phyloP scores from a whole-genome alignment of 2,329 filamentous ascomycete genomes.

The Geosmithia flava region DNA sequence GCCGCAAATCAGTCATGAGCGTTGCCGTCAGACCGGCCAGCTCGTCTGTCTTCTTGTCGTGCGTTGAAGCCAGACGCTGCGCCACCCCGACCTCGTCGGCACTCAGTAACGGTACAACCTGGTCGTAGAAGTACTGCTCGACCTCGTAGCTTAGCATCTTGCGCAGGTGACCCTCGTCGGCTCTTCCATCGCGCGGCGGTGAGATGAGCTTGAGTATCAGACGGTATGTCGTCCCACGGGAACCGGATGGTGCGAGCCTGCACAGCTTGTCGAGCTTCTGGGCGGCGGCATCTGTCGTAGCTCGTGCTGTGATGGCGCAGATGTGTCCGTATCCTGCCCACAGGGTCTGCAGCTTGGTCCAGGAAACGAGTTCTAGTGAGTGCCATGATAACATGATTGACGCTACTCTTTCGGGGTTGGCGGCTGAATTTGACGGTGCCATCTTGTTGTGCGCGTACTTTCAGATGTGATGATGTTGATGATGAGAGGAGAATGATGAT shows the following conservation, averaged over 20 bases:
- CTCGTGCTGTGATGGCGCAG: conserved; percentile 35
- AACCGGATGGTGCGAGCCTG: conserved; percentile 2
- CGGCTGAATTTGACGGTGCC: neutral
- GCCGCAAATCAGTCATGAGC: conserved; percentile 43
- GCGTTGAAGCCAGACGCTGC: conserved; percentile 32
- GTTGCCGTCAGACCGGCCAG: conserved; percentile 34
- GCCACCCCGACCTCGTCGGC: conserved; percentile 31
- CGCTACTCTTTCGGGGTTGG: conserved; percentile 20
- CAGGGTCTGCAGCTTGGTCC: conserved; percentile 25
- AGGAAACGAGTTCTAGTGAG: conserved; percentile 24
- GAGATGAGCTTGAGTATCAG: conserved; percentile 50
- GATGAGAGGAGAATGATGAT: neutral
- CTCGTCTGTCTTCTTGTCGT: conserved; percentile 9
- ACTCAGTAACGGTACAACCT: conserved; percentile 35
- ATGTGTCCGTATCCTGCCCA: conserved; percentile 45
- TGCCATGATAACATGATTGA: conserved; percentile 24
- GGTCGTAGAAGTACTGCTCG: conserved; percentile 52
- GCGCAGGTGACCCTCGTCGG: conserved; percentile 47
- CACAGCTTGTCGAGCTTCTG: neutral
- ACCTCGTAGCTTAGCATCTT: conserved; percentile 57
- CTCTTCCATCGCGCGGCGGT: conserved; percentile 23
- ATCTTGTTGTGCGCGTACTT: neutral
- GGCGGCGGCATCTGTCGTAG: conserved; percentile 9
- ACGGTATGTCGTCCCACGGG: conserved; percentile 12
- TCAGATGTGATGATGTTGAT: neutral